phyloP scores from a whole-genome alignment of 1,139 yeast species.

The Pichia kudriavzevii region DNA sequence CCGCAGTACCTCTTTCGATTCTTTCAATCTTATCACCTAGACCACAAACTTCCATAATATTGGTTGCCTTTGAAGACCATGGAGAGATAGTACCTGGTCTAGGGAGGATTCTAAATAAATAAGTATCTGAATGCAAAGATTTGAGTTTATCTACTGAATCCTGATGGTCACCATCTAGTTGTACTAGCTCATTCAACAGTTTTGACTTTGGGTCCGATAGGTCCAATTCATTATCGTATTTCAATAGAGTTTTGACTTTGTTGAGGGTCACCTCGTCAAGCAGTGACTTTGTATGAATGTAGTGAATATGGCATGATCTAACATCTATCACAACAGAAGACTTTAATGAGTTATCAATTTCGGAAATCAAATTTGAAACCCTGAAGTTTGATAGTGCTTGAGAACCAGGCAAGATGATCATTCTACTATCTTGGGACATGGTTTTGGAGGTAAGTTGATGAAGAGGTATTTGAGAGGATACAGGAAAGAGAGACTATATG shows the following conservation, averaged over 20 bases:
- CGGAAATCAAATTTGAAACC: slow-evolving; percentile 62
- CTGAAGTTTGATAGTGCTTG: slow-evolving; percentile 84
- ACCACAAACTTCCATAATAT: slow-evolving; percentile 86
- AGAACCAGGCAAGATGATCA: slow-evolving; percentile 79
- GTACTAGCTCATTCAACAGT: slow-evolving; percentile 39
- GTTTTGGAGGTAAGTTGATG: slow-evolving; percentile 1
- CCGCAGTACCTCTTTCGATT: slow-evolving; percentile 83
- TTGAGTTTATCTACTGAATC: slow-evolving; percentile 11
- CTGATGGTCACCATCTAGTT: slow-evolving; percentile 19
- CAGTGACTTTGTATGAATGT: slow-evolving; percentile 49
- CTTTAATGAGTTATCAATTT: slow-evolving; percentile 62
- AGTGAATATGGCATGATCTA: slow-evolving; percentile 74
- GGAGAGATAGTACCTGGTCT: slow-evolving; percentile 96
- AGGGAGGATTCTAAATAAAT: slow-evolving; percentile 73
- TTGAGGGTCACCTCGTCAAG: slow-evolving; percentile 34
- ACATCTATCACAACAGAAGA: slow-evolving; percentile 62
- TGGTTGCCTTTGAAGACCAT: slow-evolving; percentile 98
- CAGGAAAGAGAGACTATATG: background rate
- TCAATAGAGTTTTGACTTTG: slow-evolving; percentile 57
- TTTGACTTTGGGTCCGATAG: slow-evolving; percentile 40
- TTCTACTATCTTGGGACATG: slow-evolving; percentile 15
- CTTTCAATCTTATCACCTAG: slow-evolving; percentile 62
- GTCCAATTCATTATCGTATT: slow-evolving; percentile 68
- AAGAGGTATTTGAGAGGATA: slow-evolving; percentile 3
- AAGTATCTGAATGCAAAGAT: slow-evolving; percentile 33